These are phyloP conservation scores for Lentinula sp. DNA, from an alignment of 768 basidiomycete genomes.

Conservation along the genomic window DNA sequence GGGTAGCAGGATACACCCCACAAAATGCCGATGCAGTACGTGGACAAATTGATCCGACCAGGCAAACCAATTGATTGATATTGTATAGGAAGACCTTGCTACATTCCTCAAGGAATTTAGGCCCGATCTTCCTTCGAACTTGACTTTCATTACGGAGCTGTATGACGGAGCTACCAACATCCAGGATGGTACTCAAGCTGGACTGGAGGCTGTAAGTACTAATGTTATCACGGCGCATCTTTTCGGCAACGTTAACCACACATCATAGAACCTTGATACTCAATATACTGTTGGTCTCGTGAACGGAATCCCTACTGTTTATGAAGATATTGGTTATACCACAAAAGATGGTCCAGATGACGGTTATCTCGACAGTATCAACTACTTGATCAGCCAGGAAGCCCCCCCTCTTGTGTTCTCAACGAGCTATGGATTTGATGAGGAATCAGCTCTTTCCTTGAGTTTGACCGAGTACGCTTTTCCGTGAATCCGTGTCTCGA, in stretches of 20 bases:
- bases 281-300: constrained; percentile 25
- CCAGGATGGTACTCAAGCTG: constrained; percentile 20
- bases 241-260: not conserved
- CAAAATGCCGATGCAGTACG: constrained; percentile 12
- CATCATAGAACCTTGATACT: constrained; percentile 20
- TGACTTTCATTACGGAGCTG: constrained; percentile 24
- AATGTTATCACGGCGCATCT: not conserved
- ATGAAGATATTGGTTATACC: constrained; percentile 24
- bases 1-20: constrained; percentile 19
- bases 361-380: constrained; percentile 27
- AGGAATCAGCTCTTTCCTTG: not conserved
- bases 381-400: constrained; percentile 18
- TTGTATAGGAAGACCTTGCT: constrained; percentile 15
- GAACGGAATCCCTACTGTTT: constrained; percentile 22
- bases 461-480: not conserved
- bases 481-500: constrained; percentile 12
- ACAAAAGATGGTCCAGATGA: constrained; percentile 20
- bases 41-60: constrained; percentile 18
- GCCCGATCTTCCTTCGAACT: constrained; percentile 23
- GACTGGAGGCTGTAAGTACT: constrained; percentile 26
- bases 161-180: constrained; percentile 28
- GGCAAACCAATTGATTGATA: constrained; percentile 1
- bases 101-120: constrained; percentile 21
- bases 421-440: constrained; percentile 4
- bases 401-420: constrained; percentile 20